These are phyloP conservation scores for Hansenula sp. DNA, from an alignment of 1,139 yeast species.

Conservation along the genomic window DNA sequence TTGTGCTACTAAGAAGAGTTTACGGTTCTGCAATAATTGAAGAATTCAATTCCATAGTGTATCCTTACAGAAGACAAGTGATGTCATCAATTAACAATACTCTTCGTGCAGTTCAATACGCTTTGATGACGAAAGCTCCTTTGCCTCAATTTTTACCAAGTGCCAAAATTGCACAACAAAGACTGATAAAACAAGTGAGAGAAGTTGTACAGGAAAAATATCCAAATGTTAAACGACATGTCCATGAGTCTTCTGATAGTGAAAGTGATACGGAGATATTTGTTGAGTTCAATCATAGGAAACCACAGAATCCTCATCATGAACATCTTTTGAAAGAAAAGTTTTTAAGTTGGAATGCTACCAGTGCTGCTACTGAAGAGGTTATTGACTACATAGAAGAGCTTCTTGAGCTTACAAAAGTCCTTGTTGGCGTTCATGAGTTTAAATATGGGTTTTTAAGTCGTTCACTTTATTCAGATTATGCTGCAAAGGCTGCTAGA, in stretches of 20 bases:
- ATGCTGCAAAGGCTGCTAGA: constrained; percentile 34
- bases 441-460: constrained; percentile 46
- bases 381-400: constrained; percentile 46
- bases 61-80: constrained; percentile 40
- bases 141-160: constrained; percentile 47
- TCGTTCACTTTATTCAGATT: constrained; percentile 39
- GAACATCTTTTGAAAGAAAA: constrained; percentile 30
- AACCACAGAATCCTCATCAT: constrained; percentile 15
- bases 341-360: constrained; percentile 47
- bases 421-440: constrained; percentile 42
- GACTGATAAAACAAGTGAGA: constrained; percentile 38
- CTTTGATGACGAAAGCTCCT: constrained; percentile 38
- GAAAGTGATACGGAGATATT: constrained; percentile 18
- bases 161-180: constrained; percentile 41
- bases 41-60: constrained; percentile 35
- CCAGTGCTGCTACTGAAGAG: constrained; percentile 44
- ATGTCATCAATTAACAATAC: constrained; percentile 34
- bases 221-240: constrained; percentile 2
- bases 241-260: constrained; percentile 3
- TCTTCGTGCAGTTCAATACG: constrained; percentile 38
- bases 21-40: constrained; percentile 44
- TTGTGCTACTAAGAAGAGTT: constrained; percentile 35
- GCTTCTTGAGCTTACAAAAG: constrained; percentile 33
- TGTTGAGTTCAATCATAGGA: constrained; percentile 12
- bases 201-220: constrained; percentile 26